Evolutionary conservation across 2,329 filamentous ascomycete genomes (phyloP).

Genomic region (Lasiodiplodia citricola): DNA sequence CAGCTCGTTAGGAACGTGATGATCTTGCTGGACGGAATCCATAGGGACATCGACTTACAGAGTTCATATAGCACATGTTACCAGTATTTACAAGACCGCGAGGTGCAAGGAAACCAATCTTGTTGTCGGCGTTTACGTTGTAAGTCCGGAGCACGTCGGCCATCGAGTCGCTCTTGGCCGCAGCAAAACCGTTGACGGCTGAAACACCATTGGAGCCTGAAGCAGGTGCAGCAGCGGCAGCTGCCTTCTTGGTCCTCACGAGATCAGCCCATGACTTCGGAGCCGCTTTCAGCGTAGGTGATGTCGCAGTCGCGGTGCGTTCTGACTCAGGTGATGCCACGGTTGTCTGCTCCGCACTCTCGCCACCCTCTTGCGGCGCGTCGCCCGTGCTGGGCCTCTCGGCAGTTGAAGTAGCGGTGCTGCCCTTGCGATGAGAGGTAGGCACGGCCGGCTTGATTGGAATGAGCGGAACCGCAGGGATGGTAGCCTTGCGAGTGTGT

Average conservation of each 20-base stretch:
- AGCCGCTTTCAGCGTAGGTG: slow-evolving; percentile 54
- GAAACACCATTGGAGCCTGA: slow-evolving; percentile 36
- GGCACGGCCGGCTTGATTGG: slow-evolving; percentile 52
- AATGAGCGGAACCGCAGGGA: slow-evolving; percentile 59
- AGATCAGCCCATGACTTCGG: slow-evolving; percentile 72
- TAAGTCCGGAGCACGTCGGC: slow-evolving; percentile 79
- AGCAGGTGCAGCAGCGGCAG: slow-evolving; percentile 32
- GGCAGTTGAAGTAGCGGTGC: slow-evolving; percentile 41
- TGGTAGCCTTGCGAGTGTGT: slow-evolving; percentile 50
- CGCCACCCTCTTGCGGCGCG: neutral
- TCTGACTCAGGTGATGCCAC: slow-evolving; percentile 33
- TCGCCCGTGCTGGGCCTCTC: slow-evolving; percentile 37
- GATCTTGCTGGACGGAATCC: neutral
- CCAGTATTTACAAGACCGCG: slow-evolving; percentile 94
- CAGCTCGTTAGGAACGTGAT: slow-evolving; percentile 40
- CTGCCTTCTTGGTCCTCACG: slow-evolving; percentile 59
- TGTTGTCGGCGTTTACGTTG: slow-evolving; percentile 67
- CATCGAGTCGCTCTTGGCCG: slow-evolving; percentile 65
- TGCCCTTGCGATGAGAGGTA: slow-evolving; percentile 22
- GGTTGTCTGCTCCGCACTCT: slow-evolving; percentile 30
- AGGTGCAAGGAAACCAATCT: slow-evolving; percentile 85
- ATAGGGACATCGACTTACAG: slow-evolving; percentile 64
- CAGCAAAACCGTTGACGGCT: slow-evolving; percentile 48
- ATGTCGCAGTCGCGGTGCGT: slow-evolving; percentile 44
- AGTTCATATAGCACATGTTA: slow-evolving; percentile 99